Conservation (phyloP, 2,329 filamentous ascomycete species). For the Venturia asperata region DNA sequence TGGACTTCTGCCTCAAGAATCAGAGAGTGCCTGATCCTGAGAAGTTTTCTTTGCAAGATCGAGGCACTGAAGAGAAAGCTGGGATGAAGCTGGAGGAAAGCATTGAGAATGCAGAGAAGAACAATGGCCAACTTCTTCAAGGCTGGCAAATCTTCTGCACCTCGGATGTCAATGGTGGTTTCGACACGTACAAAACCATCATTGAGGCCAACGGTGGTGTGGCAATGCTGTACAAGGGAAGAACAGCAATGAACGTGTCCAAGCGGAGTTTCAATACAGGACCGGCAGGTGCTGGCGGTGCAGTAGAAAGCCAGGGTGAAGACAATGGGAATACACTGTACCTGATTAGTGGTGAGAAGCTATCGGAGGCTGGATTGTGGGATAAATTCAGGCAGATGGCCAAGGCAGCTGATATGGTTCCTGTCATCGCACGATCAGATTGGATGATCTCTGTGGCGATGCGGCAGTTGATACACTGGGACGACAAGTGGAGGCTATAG, state of each 20-base stretch:
- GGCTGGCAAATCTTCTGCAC: slow-evolving; percentile 80
- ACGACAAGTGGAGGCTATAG: slow-evolving; percentile 15
- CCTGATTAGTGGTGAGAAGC: slow-evolving; percentile 62
- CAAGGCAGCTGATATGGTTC: slow-evolving; percentile 66
- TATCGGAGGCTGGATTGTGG: slow-evolving; percentile 70
- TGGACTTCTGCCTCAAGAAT: slow-evolving; percentile 67
- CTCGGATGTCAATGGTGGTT: slow-evolving; percentile 68
- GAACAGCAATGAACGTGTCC: slow-evolving; percentile 54
- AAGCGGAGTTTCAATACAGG: slow-evolving; percentile 32
- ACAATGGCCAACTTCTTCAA: slow-evolving; percentile 67
- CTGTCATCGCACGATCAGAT: slow-evolving; percentile 74
- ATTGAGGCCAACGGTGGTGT: slow-evolving; percentile 82
- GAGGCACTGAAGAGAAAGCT: slow-evolving; percentile 63
- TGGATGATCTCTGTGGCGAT: slow-evolving; percentile 89
- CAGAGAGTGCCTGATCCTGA: slow-evolving; percentile 57
- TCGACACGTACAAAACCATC: slow-evolving; percentile 78
- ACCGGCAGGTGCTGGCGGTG: slow-evolving; percentile 54
- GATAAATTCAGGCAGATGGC: slow-evolving; percentile 73
- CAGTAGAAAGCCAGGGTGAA: slow-evolving; percentile 45
- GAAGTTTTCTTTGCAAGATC: slow-evolving; percentile 63
- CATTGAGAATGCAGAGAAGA: slow-evolving; percentile 62
- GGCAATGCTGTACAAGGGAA: slow-evolving; percentile 69
- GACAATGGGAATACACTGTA: slow-evolving; percentile 55
- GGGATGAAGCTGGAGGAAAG: slow-evolving; percentile 62
- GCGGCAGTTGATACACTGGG: slow-evolving; percentile 60